Conservation (phyloP, 2,329 filamentous ascomycete species). For the Aureobasidium sp. region DNA sequence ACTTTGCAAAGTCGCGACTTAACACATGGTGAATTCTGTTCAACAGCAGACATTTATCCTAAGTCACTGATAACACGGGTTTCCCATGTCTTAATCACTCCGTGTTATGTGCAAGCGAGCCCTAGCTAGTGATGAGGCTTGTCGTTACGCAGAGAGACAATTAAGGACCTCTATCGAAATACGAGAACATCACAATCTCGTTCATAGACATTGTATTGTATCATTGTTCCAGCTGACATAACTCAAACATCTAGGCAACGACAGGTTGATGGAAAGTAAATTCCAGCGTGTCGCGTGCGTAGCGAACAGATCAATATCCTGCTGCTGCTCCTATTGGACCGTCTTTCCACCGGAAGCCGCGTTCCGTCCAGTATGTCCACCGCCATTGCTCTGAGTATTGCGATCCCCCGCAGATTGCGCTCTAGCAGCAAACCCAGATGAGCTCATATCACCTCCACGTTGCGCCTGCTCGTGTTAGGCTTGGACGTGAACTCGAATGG, state of each 20-base stretch:
- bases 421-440: neutral
- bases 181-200: neutral
- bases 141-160: slow-evolving; percentile 4
- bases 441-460: neutral
- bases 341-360: neutral
- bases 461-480: neutral
- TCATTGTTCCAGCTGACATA: neutral
- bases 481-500: neutral
- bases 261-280: neutral
- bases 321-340: too few species aligned
- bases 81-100: neutral
- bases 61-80: neutral
- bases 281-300: neutral
- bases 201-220: neutral
- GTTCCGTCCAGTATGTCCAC: neutral
- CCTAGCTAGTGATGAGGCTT: slow-evolving; percentile 1
- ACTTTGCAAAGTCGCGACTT: neutral
- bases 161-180: neutral
- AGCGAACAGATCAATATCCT: too few species aligned
- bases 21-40: neutral
- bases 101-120: neutral
- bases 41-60: neutral
- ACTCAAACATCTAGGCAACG: neutral
- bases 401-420: neutral
- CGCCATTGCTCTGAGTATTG: neutral